A percentile compares a stretch with the other conserved stretches of the same genome.
Conservation (phyloP, 2,329 filamentous ascomycete genomes). For the Hypoxylon sp. region DNA sequence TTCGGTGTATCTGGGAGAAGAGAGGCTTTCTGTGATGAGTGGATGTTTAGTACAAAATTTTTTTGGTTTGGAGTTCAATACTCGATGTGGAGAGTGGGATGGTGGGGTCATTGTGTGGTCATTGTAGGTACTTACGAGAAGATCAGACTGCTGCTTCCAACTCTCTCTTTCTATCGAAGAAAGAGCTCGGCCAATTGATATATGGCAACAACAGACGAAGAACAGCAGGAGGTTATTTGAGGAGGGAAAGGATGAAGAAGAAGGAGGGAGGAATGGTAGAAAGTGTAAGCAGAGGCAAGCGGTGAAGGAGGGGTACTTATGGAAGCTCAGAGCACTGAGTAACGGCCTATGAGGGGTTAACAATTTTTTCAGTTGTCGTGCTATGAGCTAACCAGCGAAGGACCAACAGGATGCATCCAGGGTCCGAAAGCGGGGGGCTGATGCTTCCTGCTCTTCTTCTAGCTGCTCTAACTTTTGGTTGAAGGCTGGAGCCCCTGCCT, state of each 20-base stretch:
- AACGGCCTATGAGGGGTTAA: constrained; percentile 41
- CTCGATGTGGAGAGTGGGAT: neutral
- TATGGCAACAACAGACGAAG: constrained; percentile 42
- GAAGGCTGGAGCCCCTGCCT: constrained; percentile 22
- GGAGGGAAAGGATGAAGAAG: constrained; percentile 30
- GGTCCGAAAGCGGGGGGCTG: constrained; percentile 48
- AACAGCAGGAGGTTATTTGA: constrained; percentile 32
- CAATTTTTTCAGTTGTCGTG: constrained; percentile 42
- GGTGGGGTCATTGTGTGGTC: constrained; percentile 2
- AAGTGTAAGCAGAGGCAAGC: constrained; percentile 34
- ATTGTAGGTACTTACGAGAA: constrained; percentile 47
- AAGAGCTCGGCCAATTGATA: constrained; percentile 35
- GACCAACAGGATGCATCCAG: constrained; percentile 35
- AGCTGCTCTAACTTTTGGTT: constrained; percentile 11
- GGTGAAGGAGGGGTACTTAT: constrained; percentile 43
- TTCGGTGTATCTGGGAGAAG: constrained; percentile 44
- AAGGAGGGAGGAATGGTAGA: constrained; percentile 26
- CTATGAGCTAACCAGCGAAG: constrained; percentile 37
- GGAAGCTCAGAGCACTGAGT: constrained; percentile 26
- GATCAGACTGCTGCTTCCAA: constrained; percentile 49
- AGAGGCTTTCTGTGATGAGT: constrained; percentile 44
- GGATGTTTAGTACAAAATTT: constrained; percentile 33
- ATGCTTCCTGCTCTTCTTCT: constrained; percentile 32
- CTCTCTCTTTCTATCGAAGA: constrained; percentile 36
- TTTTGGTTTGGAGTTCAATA: neutral